Conservation (phyloP, 441 rosid genomes). For the Arabidopsis lyrata region DNA sequence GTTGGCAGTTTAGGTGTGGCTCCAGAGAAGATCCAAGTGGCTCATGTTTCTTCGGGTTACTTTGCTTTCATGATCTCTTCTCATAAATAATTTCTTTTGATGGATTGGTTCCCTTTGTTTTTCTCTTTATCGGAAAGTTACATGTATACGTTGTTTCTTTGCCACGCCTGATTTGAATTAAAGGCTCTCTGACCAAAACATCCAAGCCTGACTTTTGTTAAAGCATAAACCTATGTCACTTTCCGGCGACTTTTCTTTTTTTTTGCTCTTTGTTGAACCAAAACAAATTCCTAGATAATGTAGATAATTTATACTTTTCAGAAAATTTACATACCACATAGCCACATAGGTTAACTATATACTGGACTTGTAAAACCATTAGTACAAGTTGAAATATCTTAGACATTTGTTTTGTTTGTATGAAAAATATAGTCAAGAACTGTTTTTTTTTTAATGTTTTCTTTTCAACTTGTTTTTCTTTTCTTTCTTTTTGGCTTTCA, state of each 20-base stretch:
- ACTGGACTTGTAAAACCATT: slow-evolving; percentile 1
- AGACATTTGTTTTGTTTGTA: slow-evolving; percentile 11
- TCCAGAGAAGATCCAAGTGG: slow-evolving; percentile 34
- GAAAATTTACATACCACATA: neutral
- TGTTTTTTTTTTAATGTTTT: neutral
- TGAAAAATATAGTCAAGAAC: neutral
- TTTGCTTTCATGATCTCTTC: slow-evolving; percentile 29
- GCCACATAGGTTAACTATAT: neutral
- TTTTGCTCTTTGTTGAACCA: neutral
- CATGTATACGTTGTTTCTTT: slow-evolving; percentile 37
- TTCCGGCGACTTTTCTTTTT: slow-evolving; percentile 37
- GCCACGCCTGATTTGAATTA: slow-evolving; percentile 48
- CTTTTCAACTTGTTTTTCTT: neutral
- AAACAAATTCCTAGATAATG: neutral
- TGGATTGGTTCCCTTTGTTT: slow-evolving; percentile 18
- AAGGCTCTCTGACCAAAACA: slow-evolving; percentile 28
- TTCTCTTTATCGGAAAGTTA: slow-evolving; percentile 20
- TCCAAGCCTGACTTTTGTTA: slow-evolving; percentile 41
- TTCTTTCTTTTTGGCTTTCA: neutral
- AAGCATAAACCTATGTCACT: slow-evolving; percentile 42
- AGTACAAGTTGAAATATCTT: neutral
- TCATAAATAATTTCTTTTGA: slow-evolving; percentile 14
- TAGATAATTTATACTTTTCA: neutral
- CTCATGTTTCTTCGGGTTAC: slow-evolving; percentile 25
- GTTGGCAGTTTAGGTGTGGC: neutral